Base-by-base conservation (phyloP, 768 basidiomycete genomes). In the Hericium erinaceus region DNA sequence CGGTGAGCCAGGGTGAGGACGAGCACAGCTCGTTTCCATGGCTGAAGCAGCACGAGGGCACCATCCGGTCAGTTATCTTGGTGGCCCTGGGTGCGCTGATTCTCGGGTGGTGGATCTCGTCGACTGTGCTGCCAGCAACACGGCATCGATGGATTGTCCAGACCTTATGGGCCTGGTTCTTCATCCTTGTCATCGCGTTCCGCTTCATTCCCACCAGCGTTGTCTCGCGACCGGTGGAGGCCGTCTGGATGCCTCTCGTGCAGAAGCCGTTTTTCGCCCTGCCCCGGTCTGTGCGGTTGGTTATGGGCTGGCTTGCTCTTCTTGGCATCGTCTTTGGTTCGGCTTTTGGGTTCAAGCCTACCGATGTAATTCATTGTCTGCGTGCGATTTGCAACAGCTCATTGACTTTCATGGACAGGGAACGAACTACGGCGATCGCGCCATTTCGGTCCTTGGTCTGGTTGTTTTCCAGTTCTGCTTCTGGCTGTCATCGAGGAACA, bases 131-230 rank as follows among this genome's bases (percentile, higher is more conserved):
- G 52, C 64, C 74, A 55, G 82, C 77, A 5, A 92, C 91, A 3
- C 81, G 90, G 54, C 84, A 81, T 69, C 77, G 88, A 73, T 93
- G 90, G 89, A 79, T 92, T 60, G 85, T 87, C 9, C 88, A 91
- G 69, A 87, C 89, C 0, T 44, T 92, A 39, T 87, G 86, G 64
- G 87, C 90, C 2, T 94, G 92, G 90, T 81, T 82, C 55, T 90
- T 92, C 73, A 75, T 92, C 61, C 61, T 80, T 5, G 77, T 89
- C 60, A 92, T 92, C 60, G 87, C 85, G 3, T 92, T 91, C 76
- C 83, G 88, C n/a, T 92, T 82, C 69, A 82, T 92, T 56, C 89
- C 90, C 60, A 85, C 80, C 68, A 77, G 80, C 3, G 73, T 83
- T 28, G 75, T 93, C 53, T 79, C 86, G 16, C 75, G 75, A 48